Evolutionary conservation across 805 yeast genomes (phyloP), one percentile per base, ranked within the genome.

Genomic region (Kuraishia borneana): DNA sequence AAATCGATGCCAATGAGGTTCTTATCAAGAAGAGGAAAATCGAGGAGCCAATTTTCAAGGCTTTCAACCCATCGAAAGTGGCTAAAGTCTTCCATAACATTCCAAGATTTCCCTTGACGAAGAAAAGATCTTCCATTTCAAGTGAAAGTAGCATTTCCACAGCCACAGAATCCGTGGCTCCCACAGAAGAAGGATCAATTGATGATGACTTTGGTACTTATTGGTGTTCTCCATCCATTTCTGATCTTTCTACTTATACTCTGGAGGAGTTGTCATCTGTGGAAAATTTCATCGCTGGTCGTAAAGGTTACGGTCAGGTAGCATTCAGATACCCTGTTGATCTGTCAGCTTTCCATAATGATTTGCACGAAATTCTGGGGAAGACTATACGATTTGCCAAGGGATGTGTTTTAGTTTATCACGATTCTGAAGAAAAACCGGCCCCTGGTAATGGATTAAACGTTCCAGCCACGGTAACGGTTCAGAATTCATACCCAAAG

Each of bases 401-500:
- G 66, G 65, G 38, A 58, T 70, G 2, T 12, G 73, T 81, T 1
- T 71, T 71, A 39, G 84, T 79, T 1, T 79, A 81, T 44, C 73
- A 76, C n/a, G 68, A 70, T 21, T 66, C 55, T n/a, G 35, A 31
- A 16, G 44, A 40, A 2, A 73, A 76, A 36, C 87, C 87, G 2
- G 62, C 75, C 0, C 50, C 70, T 27, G 92, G 92, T 0, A 54
- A 63, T 36, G 92, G 88, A 1, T 48, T 83, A 34, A 83, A 83
- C 47, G 82, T 80, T 14, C 88, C 88, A 5, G 85, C 92, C 0
- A 76, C 77, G 0, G 70, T 82, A 5, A 73, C 83, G 0, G 44
- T 82, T 27, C 84, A 79, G 46, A 68, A 68, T 27, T 63, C 76
- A 18, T 71, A 60, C 39, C 85, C 88, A 3, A 45, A 55, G 7